Conservation (phyloP, 176 grass and related monocot genomes). For the Hyparrhenia diplandra region DNA sequence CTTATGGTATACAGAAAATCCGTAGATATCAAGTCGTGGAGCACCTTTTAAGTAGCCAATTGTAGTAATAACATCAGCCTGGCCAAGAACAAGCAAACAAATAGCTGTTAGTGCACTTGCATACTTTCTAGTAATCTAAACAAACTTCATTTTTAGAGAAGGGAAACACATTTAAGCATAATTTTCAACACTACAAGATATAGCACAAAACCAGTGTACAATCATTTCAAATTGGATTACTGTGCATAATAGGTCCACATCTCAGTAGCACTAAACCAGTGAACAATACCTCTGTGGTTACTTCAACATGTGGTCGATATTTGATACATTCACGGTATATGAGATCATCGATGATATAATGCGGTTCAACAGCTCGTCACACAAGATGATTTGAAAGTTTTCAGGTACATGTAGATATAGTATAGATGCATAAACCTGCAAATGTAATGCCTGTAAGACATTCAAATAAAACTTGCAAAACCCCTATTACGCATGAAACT, state of each 20-base stretch:
- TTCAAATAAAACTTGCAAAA: background rate
- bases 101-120: constrained; percentile 14
- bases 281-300: constrained; percentile 48
- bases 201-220: background rate
- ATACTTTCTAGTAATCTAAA: background rate
- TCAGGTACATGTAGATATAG: constrained; percentile 59
- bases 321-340: constrained; percentile 52
- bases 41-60: constrained; percentile 74
- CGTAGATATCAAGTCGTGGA: constrained; percentile 54
- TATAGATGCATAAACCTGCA: constrained; percentile 72
- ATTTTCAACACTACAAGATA: background rate
- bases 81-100: constrained; percentile 16
- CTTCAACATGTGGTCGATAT: constrained; percentile 66
- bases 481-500: constrained; percentile 13
- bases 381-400: constrained; percentile 54
- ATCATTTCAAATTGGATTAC: background rate
- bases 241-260: background rate
- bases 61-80: constrained; percentile 54
- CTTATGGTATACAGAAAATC: constrained; percentile 72
- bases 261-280: constrained; percentile 2
- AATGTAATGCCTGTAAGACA: constrained; percentile 26
- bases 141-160: background rate
- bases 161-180: constrained; percentile 1
- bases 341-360: constrained; percentile 48
- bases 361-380: constrained; percentile 54